Percentiles rank a stretch among this genome's conserved stretches.
These are phyloP conservation scores for Centaurea solstitialis DNA, from an alignment of 129 eudicot species.

Conservation along the genomic window DNA sequence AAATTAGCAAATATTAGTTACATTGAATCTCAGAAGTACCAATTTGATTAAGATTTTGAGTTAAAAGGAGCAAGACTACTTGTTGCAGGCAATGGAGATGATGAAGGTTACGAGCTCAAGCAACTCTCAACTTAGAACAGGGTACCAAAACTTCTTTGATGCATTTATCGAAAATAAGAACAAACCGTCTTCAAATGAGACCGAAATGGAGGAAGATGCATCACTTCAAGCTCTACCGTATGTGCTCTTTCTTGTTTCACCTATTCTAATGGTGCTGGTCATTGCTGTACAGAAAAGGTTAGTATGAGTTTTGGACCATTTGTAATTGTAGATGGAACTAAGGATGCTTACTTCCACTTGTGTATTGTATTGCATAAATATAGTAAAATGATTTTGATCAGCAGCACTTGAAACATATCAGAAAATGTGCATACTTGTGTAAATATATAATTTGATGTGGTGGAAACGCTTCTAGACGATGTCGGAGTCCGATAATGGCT, in stretches of 20 bases:
- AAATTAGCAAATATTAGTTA: not conserved
- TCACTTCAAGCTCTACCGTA: constrained; percentile 58
- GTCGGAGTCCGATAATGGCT: too few relatives aligned
- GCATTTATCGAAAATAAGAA: constrained; percentile 69
- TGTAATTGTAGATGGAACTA: not conserved
- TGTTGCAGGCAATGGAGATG: constrained; percentile 92
- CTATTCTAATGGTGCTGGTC: constrained; percentile 58
- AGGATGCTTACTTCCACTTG: constrained; percentile 5
- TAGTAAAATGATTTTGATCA: not conserved
- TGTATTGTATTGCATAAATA: constrained; percentile 1
- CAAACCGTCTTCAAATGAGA: constrained; percentile 34
- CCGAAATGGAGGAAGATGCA: constrained; percentile 53
- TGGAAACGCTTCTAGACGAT: too few relatives aligned
- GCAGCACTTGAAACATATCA: too few relatives aligned
- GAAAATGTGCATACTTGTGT: too few relatives aligned
- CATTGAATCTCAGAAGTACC: not conserved
- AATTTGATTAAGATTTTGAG: not conserved
- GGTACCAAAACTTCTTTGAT: constrained; percentile 75
- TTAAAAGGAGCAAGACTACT: not conserved
- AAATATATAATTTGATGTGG: too few relatives aligned
- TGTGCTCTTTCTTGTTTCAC: constrained; percentile 65
- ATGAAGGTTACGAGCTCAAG: constrained; percentile 58
- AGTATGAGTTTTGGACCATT: constrained; percentile 18
- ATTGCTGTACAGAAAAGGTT: constrained; percentile 58
- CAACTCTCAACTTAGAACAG: constrained; percentile 40